A percentile compares a stretch with the other conserved stretches of the same genome.
Evolutionary conservation across 2,329 filamentous ascomycete species (phyloP).

Genomic region (Sclerotiophoma versabilis): DNA sequence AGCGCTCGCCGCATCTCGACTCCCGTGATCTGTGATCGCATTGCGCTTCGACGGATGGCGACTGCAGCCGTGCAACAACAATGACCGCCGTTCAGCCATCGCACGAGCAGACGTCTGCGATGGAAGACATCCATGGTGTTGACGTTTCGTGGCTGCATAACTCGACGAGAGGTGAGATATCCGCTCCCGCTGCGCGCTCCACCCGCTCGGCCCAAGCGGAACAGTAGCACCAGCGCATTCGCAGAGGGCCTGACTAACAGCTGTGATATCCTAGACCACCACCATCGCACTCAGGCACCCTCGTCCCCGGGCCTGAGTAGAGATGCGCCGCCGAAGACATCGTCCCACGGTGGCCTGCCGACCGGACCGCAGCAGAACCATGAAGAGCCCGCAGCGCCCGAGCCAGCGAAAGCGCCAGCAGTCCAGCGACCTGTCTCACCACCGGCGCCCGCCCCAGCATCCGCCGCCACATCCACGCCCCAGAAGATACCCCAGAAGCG

Average conservation of each 20-base stretch:
- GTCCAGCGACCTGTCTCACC: slow-evolving; percentile 25
- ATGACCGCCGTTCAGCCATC: slow-evolving; percentile 34
- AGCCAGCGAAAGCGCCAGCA: slow-evolving; percentile 22
- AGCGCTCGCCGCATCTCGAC: slow-evolving; percentile 26
- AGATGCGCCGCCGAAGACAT: slow-evolving; percentile 47
- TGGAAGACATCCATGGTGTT: slow-evolving; percentile 83
- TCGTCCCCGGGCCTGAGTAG: slow-evolving; percentile 44
- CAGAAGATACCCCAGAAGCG: slow-evolving; percentile 46
- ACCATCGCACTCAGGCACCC: slow-evolving; percentile 47
- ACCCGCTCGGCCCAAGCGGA: slow-evolving; percentile 27
- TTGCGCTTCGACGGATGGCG: slow-evolving; percentile 36
- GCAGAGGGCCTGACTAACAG: slow-evolving; percentile 29
- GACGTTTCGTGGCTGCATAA: slow-evolving; percentile 94
- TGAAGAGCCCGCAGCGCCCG: slow-evolving; percentile 22
- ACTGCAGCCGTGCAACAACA: slow-evolving; percentile 22
- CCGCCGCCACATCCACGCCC: slow-evolving; percentile 28
- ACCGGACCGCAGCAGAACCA: slow-evolving; percentile 24
- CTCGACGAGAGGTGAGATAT: slow-evolving; percentile 74
- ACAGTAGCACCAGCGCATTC: slow-evolving; percentile 9
- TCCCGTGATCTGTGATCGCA: slow-evolving; percentile 11
- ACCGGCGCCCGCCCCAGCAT: slow-evolving; percentile 26
- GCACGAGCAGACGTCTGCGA: slow-evolving; percentile 48
- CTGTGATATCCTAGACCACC: slow-evolving; percentile 36
- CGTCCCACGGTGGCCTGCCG: slow-evolving; percentile 42
- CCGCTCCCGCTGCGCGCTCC: slow-evolving; percentile 37